A percentile compares a stretch with the other conserved stretches of the same genome.
Evolutionary conservation across 1,139 yeast genomes (phyloP).

Genomic region (Candida dubliniensis): DNA sequence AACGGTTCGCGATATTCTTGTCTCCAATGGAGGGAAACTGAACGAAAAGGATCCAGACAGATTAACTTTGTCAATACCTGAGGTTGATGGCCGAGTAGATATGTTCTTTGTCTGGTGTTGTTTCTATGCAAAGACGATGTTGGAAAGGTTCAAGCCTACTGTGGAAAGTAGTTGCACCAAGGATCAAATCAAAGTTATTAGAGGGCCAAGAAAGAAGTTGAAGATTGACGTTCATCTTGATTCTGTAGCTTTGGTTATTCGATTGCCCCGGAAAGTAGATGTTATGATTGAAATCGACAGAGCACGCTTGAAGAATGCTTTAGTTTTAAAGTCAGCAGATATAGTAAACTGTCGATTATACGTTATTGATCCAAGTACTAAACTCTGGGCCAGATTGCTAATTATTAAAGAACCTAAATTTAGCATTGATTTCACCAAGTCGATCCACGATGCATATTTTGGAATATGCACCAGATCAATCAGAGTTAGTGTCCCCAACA

Average conservation of each 20-base stretch:
- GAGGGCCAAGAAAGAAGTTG: slow-evolving; percentile 22
- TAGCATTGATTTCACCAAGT: slow-evolving; percentile 24
- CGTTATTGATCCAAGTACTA: slow-evolving; percentile 55
- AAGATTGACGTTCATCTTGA: slow-evolving; percentile 39
- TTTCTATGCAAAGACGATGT: slow-evolving; percentile 38
- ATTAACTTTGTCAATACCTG: slow-evolving; percentile 33
- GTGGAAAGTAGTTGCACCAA: slow-evolving; percentile 30
- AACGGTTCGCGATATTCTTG: slow-evolving; percentile 25
- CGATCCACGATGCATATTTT: slow-evolving; percentile 18
- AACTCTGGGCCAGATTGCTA: slow-evolving; percentile 44
- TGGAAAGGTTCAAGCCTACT: slow-evolving; percentile 39
- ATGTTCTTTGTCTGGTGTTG: slow-evolving; percentile 47
- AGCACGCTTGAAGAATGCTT: slow-evolving; percentile 30
- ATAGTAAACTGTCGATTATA: slow-evolving; percentile 47
- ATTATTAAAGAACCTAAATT: slow-evolving; percentile 40
- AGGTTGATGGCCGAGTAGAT: slow-evolving; percentile 42
- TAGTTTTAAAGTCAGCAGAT: slow-evolving; percentile 28
- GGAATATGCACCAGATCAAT: slow-evolving; percentile 29
- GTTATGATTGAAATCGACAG: slow-evolving; percentile 51
- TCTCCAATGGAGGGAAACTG: slow-evolving; percentile 26
- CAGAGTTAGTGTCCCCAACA: slow-evolving; percentile 53
- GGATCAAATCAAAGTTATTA: slow-evolving; percentile 25
- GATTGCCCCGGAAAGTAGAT: slow-evolving; percentile 53
- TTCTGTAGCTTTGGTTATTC: slow-evolving; percentile 44
- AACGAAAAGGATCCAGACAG: slow-evolving; percentile 27